Evolutionary conservation across 2,329 filamentous ascomycete species (phyloP).

Genomic region (Tolypocladium tropicale): DNA sequence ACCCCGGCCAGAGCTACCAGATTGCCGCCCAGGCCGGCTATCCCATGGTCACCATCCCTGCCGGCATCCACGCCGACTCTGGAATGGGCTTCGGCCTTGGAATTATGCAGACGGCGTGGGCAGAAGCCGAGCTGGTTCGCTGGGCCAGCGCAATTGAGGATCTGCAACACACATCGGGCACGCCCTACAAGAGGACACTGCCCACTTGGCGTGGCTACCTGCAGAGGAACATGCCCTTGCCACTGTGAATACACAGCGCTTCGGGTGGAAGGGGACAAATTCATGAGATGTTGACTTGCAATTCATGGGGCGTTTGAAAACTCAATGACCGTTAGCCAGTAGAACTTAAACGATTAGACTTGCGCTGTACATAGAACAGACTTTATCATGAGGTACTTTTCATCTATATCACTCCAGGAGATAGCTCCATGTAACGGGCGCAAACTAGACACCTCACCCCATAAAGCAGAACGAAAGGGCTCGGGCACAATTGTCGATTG

Average conservation of each 20-base stretch:
- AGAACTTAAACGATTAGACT: no score
- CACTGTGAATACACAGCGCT: slow-evolving; percentile 9
- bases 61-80: slow-evolving; percentile 39
- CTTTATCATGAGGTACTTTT: no score
- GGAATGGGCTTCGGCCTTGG: slow-evolving; percentile 54
- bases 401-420: no score
- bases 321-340: no score
- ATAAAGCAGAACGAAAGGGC: no score
- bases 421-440: no score
- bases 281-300: neutral
- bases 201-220: slow-evolving; percentile 44
- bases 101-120: slow-evolving; percentile 50
- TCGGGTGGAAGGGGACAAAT: no score
- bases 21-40: slow-evolving; percentile 69
- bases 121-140: slow-evolving; percentile 45
- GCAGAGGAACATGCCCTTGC: slow-evolving; percentile 31
- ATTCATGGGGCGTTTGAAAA: neutral
- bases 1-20: slow-evolving; percentile 58
- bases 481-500: no score
- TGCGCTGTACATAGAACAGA: neutral
- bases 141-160: slow-evolving; percentile 57
- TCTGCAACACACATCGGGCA: slow-evolving; percentile 32
- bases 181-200: slow-evolving; percentile 33
- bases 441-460: no score
- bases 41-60: slow-evolving; percentile 60